phyloP scores from a whole-genome alignment of 2,329 filamentous ascomycete genomes.

The Conoideocrella luteorostrata region DNA sequence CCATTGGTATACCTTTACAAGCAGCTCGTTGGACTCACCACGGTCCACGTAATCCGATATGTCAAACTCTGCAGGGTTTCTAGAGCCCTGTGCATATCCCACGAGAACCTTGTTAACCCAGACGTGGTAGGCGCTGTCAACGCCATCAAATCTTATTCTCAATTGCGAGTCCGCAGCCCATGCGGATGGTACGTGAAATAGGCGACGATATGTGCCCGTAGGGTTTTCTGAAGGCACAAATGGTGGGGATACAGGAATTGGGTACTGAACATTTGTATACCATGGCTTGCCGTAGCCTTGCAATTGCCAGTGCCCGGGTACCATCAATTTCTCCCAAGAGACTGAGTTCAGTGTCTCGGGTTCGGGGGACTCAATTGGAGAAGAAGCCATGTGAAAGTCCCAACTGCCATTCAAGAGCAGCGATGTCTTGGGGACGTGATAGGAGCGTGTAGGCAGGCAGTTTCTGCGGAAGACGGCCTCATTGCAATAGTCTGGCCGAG shows the following conservation, averaged over 20 bases:
- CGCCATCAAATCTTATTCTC: constrained; percentile 60
- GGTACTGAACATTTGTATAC: constrained; percentile 61
- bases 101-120: constrained; percentile 57
- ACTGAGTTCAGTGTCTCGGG: constrained; percentile 17
- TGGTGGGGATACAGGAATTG: constrained; percentile 59
- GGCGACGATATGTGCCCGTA: constrained; percentile 53
- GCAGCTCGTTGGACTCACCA: constrained; percentile 42
- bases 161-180: constrained; percentile 41
- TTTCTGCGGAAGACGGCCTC: constrained; percentile 47
- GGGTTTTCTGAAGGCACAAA: constrained; percentile 54
- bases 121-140: constrained; percentile 62
- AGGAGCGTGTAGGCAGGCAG: constrained; percentile 44
- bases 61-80: constrained; percentile 64
- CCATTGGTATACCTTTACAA: constrained; percentile 60
- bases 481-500: constrained; percentile 42
- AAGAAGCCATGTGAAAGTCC: constrained; percentile 46
- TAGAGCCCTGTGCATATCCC: constrained; percentile 62
- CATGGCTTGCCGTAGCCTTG: constrained; percentile 59
- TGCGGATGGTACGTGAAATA: constrained; percentile 42
- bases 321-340: constrained; percentile 38
- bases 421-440: constrained; percentile 44
- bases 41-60: constrained; percentile 42
- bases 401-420: constrained; percentile 49
- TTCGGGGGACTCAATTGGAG: constrained; percentile 39
- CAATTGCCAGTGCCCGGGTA: constrained; percentile 63